Evolutionary conservation across 116 monocot genomes (phyloP).

Genomic region (Trichopus zeylanicus): DNA sequence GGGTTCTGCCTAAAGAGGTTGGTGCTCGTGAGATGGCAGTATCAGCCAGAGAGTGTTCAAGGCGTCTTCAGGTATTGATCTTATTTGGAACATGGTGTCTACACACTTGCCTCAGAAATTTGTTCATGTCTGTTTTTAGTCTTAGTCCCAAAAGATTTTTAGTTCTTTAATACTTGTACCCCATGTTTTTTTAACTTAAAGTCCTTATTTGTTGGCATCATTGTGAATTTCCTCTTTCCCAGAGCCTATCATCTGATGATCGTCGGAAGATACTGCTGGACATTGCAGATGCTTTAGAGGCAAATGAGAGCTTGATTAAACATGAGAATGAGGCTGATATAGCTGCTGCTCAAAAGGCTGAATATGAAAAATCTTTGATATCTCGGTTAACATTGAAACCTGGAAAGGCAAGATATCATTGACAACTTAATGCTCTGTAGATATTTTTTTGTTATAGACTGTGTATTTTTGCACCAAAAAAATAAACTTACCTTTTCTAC

Average conservation of each 20-base stretch:
- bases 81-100: too few relatives aligned
- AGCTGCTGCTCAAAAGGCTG: constrained; percentile 47
- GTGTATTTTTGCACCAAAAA: not conserved
- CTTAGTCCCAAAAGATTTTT: too few relatives aligned
- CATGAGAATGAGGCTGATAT: constrained; percentile 85
- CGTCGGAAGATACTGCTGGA: constrained; percentile 76
- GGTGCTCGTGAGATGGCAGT: constrained; percentile 83
- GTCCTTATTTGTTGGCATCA: too few relatives aligned
- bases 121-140: too few relatives aligned
- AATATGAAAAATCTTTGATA: constrained; percentile 70
- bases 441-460: not conserved
- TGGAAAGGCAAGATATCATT: constrained; percentile 56
- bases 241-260: constrained; percentile 75
- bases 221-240: not conserved
- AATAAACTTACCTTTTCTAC: not conserved
- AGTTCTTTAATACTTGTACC: too few relatives aligned
- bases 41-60: constrained; percentile 92
- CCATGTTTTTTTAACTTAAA: too few relatives aligned
- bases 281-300: constrained; percentile 83
- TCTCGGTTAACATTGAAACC: constrained; percentile 77
- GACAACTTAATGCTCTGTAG: too few relatives aligned
- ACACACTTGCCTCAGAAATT: too few relatives aligned
- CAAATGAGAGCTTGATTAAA: constrained; percentile 61
- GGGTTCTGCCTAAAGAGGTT: constrained; percentile 34
- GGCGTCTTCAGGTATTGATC: constrained; percentile 72